Percentiles rank a stretch among this genome's conserved stretches.
Conservation (phyloP, 108 stramenopile genomes). For the Nitzschia sp. region DNA sequence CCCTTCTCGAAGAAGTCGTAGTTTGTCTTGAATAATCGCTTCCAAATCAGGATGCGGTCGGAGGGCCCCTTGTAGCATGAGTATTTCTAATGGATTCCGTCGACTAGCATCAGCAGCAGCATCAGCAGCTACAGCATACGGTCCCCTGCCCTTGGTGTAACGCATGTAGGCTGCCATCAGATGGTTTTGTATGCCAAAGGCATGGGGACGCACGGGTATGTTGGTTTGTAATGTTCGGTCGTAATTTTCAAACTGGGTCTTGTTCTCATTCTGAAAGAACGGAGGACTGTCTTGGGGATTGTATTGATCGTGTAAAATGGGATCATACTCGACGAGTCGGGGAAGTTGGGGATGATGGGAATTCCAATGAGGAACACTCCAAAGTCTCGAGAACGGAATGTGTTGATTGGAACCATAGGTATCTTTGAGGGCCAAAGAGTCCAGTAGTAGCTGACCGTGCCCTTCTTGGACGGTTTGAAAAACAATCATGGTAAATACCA, state of each 20-base stretch:
- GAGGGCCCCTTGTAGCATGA: conserved; percentile 30
- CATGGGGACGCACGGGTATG: neutral
- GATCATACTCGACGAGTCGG: conserved; percentile 17
- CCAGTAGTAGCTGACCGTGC: conserved; percentile 18
- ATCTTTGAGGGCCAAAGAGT: conserved; percentile 27
- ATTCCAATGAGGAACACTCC: conserved; percentile 36
- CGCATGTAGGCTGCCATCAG: neutral
- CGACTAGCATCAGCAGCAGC: neutral
- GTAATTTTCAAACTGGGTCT: neutral
- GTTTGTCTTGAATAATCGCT: neutral
- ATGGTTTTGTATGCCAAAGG: neutral
- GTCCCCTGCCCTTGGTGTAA: neutral
- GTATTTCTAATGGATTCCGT: neutral
- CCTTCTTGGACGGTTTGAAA: conserved; percentile 11
- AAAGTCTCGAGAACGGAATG: conserved; percentile 19
- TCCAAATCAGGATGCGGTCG: conserved; percentile 23
- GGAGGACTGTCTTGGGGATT: neutral
- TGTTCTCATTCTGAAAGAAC: neutral
- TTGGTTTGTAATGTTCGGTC: neutral
- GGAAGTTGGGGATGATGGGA: conserved; percentile 13
- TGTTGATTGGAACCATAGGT: conserved; percentile 20
- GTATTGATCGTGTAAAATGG: conserved; percentile 23
- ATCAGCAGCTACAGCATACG: neutral
- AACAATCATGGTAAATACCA: conserved; percentile 25
- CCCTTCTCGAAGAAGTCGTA: neutral